Conservation (phyloP, 257 asterid species). For the Striga asiatica region DNA sequence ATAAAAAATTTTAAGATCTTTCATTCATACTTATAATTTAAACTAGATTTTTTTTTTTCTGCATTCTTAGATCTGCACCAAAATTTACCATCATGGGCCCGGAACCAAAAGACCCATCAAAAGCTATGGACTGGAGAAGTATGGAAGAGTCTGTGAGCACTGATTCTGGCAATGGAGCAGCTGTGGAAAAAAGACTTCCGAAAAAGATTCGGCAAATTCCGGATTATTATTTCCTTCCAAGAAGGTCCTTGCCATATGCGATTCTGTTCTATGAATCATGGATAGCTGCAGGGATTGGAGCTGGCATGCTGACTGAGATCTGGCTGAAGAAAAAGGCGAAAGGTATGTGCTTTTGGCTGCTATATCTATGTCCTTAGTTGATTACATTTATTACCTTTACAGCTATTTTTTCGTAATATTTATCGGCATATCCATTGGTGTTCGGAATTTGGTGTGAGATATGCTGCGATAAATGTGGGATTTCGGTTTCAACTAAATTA, state of each 20-base stretch:
- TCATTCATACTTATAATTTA: neutral
- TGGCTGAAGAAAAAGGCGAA: constrained; percentile 76
- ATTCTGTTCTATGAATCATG: constrained; percentile 47
- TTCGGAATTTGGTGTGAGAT: too few relatives aligned
- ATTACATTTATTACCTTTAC: too few relatives aligned
- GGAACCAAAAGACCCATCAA: constrained; percentile 42
- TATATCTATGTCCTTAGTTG: constrained; percentile 2
- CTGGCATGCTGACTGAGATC: constrained; percentile 68
- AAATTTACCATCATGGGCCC: constrained; percentile 21
- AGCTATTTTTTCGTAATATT: too few relatives aligned
- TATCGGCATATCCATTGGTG: too few relatives aligned
- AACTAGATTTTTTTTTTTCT: too few relatives aligned
- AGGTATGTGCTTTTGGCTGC: constrained; percentile 33
- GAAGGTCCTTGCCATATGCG: constrained; percentile 39
- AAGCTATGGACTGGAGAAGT: constrained; percentile 58
- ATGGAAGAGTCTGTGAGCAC: constrained; percentile 26
- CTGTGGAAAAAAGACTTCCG: constrained; percentile 55
- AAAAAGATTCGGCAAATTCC: constrained; percentile 66
- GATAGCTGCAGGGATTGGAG: constrained; percentile 77
- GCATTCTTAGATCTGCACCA: constrained; percentile 6
- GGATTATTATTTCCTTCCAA: constrained; percentile 72
- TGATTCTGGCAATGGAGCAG: constrained; percentile 28
- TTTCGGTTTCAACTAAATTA: neutral
- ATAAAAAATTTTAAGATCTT: too few relatives aligned
- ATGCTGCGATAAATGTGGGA: neutral